Evolutionary conservation across 176 grass and related monocot genomes (phyloP).

Genomic region (Cenchrus purpureus): DNA sequence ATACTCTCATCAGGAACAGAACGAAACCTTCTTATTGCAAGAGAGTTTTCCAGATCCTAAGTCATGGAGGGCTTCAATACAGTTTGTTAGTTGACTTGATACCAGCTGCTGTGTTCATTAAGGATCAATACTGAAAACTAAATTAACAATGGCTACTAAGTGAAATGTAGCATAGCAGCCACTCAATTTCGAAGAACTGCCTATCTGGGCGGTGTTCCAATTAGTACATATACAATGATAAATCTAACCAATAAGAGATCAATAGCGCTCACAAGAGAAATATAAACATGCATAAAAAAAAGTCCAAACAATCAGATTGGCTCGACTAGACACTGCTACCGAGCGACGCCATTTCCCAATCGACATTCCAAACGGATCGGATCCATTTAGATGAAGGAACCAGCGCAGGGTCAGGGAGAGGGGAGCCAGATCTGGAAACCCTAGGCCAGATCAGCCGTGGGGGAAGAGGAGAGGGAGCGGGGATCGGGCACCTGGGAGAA

Average conservation of each 20-base stretch:
- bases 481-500: conserved; percentile 62
- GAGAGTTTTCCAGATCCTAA: neutral
- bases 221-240: neutral
- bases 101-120: neutral
- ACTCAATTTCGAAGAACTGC: neutral
- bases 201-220: neutral
- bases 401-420: neutral
- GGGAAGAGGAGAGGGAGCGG: neutral
- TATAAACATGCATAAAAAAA: neutral
- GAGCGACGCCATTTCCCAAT: neutral
- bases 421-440: conserved; percentile 45
- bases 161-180: neutral
- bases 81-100: neutral
- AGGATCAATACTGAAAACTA: neutral
- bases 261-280: neutral
- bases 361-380: neutral
- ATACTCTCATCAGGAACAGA: neutral
- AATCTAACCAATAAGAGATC: neutral
- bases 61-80: neutral
- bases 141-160: neutral
- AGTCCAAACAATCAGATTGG: neutral
- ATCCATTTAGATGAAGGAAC: neutral
- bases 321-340: neutral
- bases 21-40: neutral
- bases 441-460: conserved; percentile 32